A percentile compares a stretch with the other conserved stretches of the same genome.
Evolutionary conservation across 2,329 filamentous ascomycete species (phyloP).

Genomic region (Cladosporium sp.): DNA sequence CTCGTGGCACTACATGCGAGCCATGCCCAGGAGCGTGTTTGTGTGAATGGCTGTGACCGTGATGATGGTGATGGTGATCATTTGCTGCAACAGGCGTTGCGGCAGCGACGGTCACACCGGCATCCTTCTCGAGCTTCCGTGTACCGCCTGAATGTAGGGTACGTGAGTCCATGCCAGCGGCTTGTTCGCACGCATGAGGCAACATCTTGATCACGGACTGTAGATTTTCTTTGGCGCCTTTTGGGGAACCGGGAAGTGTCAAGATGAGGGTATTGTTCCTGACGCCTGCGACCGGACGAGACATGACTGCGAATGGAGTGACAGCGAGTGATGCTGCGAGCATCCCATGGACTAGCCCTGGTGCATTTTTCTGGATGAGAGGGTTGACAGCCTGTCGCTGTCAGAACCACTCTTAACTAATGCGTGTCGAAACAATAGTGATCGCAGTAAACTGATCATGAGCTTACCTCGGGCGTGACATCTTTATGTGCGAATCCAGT

Average conservation of each 20-base stretch:
- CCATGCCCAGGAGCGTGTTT: conserved; percentile 52
- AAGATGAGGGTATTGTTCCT: conserved; percentile 76
- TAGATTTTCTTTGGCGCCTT: conserved; percentile 90
- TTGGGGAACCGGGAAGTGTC: conserved; percentile 90
- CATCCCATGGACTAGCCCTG: conserved; percentile 94
- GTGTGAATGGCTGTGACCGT: conserved; percentile 45
- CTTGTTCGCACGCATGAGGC: conserved; percentile 90
- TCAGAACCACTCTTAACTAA: neutral
- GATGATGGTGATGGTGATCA: conserved; percentile 24
- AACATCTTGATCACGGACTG: conserved; percentile 83
- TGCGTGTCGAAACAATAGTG: neutral
- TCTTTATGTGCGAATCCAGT: conserved; percentile 88
- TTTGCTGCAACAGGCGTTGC: neutral
- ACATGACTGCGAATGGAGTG: conserved; percentile 97
- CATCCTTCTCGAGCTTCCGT: conserved; percentile 78
- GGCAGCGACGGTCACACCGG: conserved; percentile 52
- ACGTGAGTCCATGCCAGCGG: conserved; percentile 77
- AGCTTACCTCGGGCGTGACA: conserved; percentile 73
- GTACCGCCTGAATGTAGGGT: conserved; percentile 74
- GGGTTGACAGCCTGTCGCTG: conserved; percentile 64
- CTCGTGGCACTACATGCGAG: conserved; percentile 48
- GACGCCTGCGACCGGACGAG: conserved; percentile 84
- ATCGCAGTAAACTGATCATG: neutral
- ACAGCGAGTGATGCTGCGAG: conserved; percentile 75
- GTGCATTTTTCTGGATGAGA: conserved; percentile 77